Evolutionary conservation across 306 rosid species (phyloP).

Genomic region (Acacia melanoxylon): DNA sequence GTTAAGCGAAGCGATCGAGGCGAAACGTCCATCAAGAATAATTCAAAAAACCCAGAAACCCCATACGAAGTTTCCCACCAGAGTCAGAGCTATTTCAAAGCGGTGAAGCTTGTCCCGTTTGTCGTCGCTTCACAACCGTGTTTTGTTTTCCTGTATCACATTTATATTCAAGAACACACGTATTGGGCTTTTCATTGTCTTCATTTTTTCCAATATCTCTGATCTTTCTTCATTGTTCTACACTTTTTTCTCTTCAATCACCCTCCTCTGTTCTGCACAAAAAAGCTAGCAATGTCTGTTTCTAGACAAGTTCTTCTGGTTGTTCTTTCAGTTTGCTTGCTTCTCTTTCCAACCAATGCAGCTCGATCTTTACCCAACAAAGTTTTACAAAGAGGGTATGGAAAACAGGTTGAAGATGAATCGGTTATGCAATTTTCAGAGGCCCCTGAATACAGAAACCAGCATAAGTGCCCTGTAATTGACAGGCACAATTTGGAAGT

Average conservation of each 20-base stretch:
- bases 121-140: conserved; percentile 41
- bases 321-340: conserved; percentile 4
- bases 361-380: conserved; percentile 46
- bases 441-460: conserved; percentile 70
- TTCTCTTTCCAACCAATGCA: conserved; percentile 38
- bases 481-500: conserved; percentile 1
- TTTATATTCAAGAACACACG: conserved; percentile 20
- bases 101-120: not conserved
- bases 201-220: not conserved
- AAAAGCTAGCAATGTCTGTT: conserved; percentile 35
- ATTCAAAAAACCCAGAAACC: conserved; percentile 18
- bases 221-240: not conserved
- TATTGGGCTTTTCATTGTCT: conserved; percentile 15
- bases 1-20: conserved; percentile 30
- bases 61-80: conserved; percentile 42
- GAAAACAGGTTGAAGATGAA: conserved; percentile 26
- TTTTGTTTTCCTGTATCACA: conserved; percentile 24
- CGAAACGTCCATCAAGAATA: conserved; percentile 9
- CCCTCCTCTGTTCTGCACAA: not conserved
- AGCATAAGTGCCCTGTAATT: conserved; percentile 42
- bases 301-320: conserved; percentile 29
- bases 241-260: not conserved
- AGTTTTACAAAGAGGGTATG: conserved; percentile 18
- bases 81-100: conserved; percentile 18
- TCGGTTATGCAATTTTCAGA: conserved; percentile 43